Evolutionary conservation across 2,329 filamentous ascomycete genomes (phyloP), one percentile per base, ranked within the genome.

Genomic region (Pseudocercospora eumusae): DNA sequence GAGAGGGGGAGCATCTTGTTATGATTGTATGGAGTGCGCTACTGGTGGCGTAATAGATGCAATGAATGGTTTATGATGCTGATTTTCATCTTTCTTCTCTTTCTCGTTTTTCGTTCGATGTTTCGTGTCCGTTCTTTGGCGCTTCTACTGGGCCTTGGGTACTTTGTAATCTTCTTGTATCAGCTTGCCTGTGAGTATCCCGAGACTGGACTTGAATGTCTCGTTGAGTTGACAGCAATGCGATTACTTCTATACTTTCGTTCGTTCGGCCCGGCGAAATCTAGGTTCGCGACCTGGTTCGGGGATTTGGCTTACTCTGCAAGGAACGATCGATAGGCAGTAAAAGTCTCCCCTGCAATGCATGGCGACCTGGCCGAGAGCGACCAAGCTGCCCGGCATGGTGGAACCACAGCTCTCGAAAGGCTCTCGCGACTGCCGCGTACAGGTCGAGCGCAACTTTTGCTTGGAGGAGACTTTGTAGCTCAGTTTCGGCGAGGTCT

Each of bases 311-410:
- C 44, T 52, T 52, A 27, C 47, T 52, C 47, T 52, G 47, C 47
- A 52, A 52, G 47, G 47, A 15, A 52, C 47, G 47, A 52, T 52
- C 47, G 47, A 23, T 28, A 52, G 15, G 21, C 47, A 15, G 47
- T 25, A 25, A 10, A 52, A 25, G 6, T 9, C 9, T 52, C 47
- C 21, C 25, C 7, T 11, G 25, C 7, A 52, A 52, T 27, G 23
- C 47, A 52, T 52, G 47, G 47, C 25, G 47, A 9, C 47, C 45
- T 50, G 18, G 45, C 23, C 45, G 9, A 50, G 8, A 27, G n/a
- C 31, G 31, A 45, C 42, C 42, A 21, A 45, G 42, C 42, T 45
- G 42, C 13, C 42, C n/a, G 5, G 20, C 42, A 45, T 21, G n/a
- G 13, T 45, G 42, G 42, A 20, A 45, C 42, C 40, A 44, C 40